phyloP scores from a whole-genome alignment of 371 early-diverging fungal genomes.

The Syncephalis fuscata region DNA sequence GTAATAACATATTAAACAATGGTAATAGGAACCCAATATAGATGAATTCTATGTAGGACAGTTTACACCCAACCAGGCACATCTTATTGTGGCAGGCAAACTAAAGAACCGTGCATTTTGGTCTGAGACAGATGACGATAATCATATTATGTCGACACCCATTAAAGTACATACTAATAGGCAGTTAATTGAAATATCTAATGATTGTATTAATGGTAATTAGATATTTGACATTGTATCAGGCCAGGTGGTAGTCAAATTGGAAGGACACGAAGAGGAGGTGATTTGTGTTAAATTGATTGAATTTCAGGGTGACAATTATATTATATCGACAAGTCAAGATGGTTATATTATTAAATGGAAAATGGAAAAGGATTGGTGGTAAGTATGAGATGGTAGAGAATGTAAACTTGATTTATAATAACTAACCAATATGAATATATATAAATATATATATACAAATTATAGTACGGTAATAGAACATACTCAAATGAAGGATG shows the following conservation, averaged over 20 bases:
- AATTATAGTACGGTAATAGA: background rate
- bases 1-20: conserved; percentile 1
- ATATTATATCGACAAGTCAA: conserved; percentile 73
- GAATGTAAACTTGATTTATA: too few species aligned
- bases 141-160: conserved; percentile 77
- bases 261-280: conserved; percentile 78
- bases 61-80: conserved; percentile 33
- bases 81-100: conserved; percentile 52
- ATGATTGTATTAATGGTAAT: background rate
- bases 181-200: background rate
- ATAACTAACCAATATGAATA: background rate
- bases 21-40: conserved; percentile 50
- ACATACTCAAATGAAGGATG: conserved; percentile 50
- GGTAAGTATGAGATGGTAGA: too few species aligned
- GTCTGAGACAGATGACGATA: conserved; percentile 77
- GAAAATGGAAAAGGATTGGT: conserved; percentile 64
- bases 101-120: conserved; percentile 72
- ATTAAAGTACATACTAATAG: conserved; percentile 32
- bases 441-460: background rate
- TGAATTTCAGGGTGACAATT: conserved; percentile 54
- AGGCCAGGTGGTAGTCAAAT: conserved; percentile 42
- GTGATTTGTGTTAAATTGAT: conserved; percentile 62
- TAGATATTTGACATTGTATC: conserved; percentile 57
- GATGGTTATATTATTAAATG: conserved; percentile 84
- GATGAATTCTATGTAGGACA: conserved; percentile 80